phyloP scores from a whole-genome alignment of 164 flowering plant species.

The Houttuynia cordata region DNA sequence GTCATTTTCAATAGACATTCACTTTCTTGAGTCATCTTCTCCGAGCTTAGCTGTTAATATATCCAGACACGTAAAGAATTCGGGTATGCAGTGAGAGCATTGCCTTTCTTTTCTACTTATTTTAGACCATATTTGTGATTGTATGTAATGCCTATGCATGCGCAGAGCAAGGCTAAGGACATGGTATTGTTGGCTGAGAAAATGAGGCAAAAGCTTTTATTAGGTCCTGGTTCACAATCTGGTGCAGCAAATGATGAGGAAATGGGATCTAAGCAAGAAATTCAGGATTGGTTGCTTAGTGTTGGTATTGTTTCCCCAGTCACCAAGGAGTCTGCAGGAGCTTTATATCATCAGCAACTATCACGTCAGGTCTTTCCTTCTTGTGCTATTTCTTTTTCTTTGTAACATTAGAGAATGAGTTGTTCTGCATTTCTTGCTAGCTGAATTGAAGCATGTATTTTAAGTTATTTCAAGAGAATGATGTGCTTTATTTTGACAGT shows the following conservation, averaged over 20 bases:
- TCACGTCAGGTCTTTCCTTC: slow-evolving; percentile 72
- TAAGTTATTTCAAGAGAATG: too few relatives aligned
- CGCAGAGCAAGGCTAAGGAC: slow-evolving; percentile 91
- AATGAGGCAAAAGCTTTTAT: slow-evolving; percentile 86
- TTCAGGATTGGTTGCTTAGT: slow-evolving; percentile 92
- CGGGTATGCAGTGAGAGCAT: not conserved
- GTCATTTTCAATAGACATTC: too few relatives aligned
- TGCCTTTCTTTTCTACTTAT: not conserved
- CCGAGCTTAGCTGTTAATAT: too few relatives aligned
- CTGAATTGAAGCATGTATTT: too few relatives aligned
- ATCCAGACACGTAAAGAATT: too few relatives aligned
- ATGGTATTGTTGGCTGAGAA: slow-evolving; percentile 96
- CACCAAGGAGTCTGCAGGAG: slow-evolving; percentile 95
- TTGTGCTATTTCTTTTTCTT: not conserved
- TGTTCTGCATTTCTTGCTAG: not conserved
- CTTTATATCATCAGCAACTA: slow-evolving; percentile 87
- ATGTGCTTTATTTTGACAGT: too few relatives aligned
- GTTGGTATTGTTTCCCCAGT: slow-evolving; percentile 94
- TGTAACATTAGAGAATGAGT: not conserved
- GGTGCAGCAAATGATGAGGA: slow-evolving; percentile 59
- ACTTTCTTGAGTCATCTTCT: too few relatives aligned
- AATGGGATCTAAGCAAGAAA: slow-evolving; percentile 83
- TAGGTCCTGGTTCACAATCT: slow-evolving; percentile 46
- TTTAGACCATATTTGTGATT: not conserved
- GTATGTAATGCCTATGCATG: not conserved